phyloP scores from a whole-genome alignment of 2,329 filamentous ascomycete genomes.

The Stagonosporopsis rhizophila region DNA sequence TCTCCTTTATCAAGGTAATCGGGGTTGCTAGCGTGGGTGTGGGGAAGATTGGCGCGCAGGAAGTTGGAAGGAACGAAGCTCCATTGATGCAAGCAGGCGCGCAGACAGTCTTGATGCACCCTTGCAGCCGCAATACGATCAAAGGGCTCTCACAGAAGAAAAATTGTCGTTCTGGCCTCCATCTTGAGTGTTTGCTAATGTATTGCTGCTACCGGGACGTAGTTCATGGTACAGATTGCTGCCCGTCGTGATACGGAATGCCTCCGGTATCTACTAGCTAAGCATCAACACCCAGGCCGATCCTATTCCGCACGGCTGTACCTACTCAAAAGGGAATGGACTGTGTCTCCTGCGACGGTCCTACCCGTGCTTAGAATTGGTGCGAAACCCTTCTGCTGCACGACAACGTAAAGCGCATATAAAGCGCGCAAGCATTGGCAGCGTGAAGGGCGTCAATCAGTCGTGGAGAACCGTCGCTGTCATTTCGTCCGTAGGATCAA shows the following conservation, averaged over 20 bases:
- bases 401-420: conserved; percentile 3
- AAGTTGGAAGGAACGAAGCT: conserved; percentile 2
- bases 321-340: conserved; percentile 15
- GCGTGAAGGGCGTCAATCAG: conserved; percentile 18
- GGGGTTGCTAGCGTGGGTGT: conserved; percentile 16
- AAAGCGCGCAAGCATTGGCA: conserved; percentile 3
- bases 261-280: conserved; percentile 17
- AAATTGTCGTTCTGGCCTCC: neutral
- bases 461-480: conserved; percentile 7
- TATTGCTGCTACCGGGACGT: neutral
- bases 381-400: conserved; percentile 8
- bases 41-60: conserved; percentile 11
- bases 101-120: neutral
- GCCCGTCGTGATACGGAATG: conserved; percentile 15
- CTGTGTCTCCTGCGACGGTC: conserved; percentile 6
- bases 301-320: conserved; percentile 19
- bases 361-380: conserved; percentile 11
- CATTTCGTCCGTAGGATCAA: neutral
- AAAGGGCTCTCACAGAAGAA: neutral
- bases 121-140: neutral
- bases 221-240: conserved; percentile 1
- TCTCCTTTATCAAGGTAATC: conserved; percentile 18
- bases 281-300: conserved; percentile 13
- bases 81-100: conserved; percentile 6
- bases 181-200: neutral